Conservation (phyloP, 2,329 filamentous ascomycete species). For the Fusarium devonianum region DNA sequence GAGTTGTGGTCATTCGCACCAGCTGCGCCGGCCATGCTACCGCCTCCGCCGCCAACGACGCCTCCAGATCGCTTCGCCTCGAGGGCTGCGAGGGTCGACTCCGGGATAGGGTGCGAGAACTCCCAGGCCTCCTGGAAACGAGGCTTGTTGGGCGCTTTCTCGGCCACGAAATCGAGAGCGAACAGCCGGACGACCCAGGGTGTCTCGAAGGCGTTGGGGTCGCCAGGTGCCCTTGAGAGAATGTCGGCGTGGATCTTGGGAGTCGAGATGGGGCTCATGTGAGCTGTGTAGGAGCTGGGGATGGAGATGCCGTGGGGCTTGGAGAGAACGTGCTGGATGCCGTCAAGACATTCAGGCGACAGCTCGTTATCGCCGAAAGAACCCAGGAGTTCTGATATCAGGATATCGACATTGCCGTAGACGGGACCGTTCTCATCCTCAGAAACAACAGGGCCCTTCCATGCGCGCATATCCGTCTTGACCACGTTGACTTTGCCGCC, state of each 20-base stretch:
- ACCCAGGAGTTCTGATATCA: conserved; percentile 91
- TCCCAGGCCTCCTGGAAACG: conserved; percentile 82
- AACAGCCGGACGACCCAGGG: conserved; percentile 95
- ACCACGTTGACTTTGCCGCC: conserved; percentile 81
- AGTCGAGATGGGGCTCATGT: conserved; percentile 89
- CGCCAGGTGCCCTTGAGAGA: conserved; percentile 64
- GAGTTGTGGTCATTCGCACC: conserved; percentile 92
- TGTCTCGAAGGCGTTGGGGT: conserved; percentile 80
- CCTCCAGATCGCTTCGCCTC: conserved; percentile 68
- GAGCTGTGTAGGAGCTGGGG: conserved; percentile 89
- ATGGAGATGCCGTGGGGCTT: conserved; percentile 88
- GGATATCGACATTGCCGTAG: conserved; percentile 80
- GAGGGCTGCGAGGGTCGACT: conserved; percentile 61
- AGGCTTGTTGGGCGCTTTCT: conserved; percentile 62
- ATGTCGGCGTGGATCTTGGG: conserved; percentile 88
- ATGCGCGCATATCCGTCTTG: conserved; percentile 96
- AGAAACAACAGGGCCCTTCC: conserved; percentile 78
- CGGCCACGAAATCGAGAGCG: conserved; percentile 84
- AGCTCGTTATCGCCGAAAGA: conserved; percentile 98
- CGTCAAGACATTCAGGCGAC: conserved; percentile 94
- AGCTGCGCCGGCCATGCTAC: conserved; percentile 76
- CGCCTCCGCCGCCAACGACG: conserved; percentile 70
- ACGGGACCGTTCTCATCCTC: conserved; percentile 54
- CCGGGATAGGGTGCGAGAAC: conserved; percentile 77
- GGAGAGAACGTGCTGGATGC: conserved; percentile 87